Evolutionary conservation across 306 rosid species (phyloP).

Genomic region (Lablab purpureus): DNA sequence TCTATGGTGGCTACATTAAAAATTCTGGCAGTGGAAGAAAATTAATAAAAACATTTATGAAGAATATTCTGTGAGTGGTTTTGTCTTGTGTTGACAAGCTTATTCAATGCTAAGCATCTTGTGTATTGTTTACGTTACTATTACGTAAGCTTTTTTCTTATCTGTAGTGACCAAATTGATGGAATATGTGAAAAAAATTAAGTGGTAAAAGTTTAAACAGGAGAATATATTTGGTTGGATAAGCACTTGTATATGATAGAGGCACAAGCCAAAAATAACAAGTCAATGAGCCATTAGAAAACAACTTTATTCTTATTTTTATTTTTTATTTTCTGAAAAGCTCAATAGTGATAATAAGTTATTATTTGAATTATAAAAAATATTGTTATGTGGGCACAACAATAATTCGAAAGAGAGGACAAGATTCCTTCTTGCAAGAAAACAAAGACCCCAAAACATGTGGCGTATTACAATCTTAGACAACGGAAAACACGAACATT

Average conservation of each 20-base stretch:
- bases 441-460: background rate
- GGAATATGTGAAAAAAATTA: too few species aligned
- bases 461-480: background rate
- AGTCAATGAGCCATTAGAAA: background rate
- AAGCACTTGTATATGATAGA: background rate
- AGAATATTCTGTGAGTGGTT: background rate
- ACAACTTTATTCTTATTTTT: too few species aligned
- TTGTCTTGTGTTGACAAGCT: background rate
- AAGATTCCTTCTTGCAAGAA: constrained; percentile 24
- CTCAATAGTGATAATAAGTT: background rate
- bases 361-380: background rate
- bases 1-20: too few species aligned
- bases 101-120: background rate
- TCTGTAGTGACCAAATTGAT: too few species aligned
- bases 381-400: background rate
- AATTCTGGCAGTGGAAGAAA: background rate
- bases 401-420: background rate
- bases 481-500: too few species aligned
- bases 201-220: background rate
- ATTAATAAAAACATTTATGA: background rate
- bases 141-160: background rate
- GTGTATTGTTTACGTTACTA: background rate
- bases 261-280: background rate
- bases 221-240: background rate
- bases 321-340: background rate